These are phyloP conservation scores for Oryza nivara DNA, from an alignment of 176 grass and related monocot species.

Conservation along the genomic window DNA sequence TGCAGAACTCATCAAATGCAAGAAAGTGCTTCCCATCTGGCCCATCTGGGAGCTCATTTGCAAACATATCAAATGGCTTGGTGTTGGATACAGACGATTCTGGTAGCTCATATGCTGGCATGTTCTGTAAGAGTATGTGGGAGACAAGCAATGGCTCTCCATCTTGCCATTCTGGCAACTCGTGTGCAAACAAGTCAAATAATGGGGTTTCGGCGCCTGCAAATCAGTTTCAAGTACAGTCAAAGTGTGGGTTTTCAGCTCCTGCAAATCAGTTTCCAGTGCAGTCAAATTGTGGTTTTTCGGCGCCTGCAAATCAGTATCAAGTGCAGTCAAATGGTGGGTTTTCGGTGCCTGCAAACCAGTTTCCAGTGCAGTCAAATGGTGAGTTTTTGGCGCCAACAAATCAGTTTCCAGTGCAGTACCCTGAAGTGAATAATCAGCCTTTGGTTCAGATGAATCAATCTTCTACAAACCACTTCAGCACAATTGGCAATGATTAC, in stretches of 20 bases:
- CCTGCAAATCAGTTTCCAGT: not conserved
- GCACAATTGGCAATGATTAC: not conserved
- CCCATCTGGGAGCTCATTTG: constrained; percentile 1
- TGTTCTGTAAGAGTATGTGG: not conserved
- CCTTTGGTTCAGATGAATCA: constrained; percentile 1
- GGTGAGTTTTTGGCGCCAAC: no score
- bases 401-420: not conserved
- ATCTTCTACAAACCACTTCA: constrained; percentile 1
- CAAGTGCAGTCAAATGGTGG: no score
- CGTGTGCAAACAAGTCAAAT: constrained; percentile 11
- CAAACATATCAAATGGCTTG: constrained; percentile 12
- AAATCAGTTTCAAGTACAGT: not conserved
- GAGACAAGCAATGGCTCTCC: not conserved
- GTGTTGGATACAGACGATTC: not conserved
- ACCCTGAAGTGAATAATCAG: not conserved
- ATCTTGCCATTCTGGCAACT: not conserved
- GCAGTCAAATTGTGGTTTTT: no score
- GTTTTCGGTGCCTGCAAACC: no score
- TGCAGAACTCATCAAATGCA: not conserved
- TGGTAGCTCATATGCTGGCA: not conserved
- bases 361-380: no score
- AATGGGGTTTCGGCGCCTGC: not conserved
- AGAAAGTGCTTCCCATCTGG: not conserved
- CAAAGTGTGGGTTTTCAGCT: not conserved
- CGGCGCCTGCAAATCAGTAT: no score